These are phyloP conservation scores for Kwoniella europaea DNA, from an alignment of 768 basidiomycete species.

Conservation along the genomic window DNA sequence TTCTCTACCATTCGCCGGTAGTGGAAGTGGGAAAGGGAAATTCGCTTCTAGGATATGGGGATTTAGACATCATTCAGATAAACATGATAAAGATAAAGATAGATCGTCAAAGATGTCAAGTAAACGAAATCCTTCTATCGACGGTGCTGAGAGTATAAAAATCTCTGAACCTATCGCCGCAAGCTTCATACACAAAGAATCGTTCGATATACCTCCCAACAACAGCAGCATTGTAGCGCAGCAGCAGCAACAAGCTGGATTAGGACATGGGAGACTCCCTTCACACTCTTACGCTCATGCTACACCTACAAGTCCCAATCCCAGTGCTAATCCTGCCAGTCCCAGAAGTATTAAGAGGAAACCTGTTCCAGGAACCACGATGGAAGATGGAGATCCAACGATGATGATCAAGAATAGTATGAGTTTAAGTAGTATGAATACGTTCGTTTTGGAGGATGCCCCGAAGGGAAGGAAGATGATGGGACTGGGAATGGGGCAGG, in stretches of 20 bases:
- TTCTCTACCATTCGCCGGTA: neutral
- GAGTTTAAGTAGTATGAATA: slow-evolving; percentile 44
- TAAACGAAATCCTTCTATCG: slow-evolving; percentile 18
- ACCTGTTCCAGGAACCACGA: slow-evolving; percentile 39
- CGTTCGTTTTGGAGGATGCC: slow-evolving; percentile 47
- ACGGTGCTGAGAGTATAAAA: slow-evolving; percentile 17
- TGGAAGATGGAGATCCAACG: slow-evolving; percentile 3
- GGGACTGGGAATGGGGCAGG: neutral
- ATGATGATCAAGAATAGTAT: slow-evolving; percentile 30
- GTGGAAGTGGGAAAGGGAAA: slow-evolving; percentile 12
- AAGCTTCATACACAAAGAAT: slow-evolving; percentile 14
- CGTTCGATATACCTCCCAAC: slow-evolving; percentile 2
- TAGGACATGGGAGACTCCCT: slow-evolving; percentile 17
- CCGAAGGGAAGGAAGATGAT: slow-evolving; percentile 23
- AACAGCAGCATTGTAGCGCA: neutral
- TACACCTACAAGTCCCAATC: slow-evolving; percentile 11
- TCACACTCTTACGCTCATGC: neutral
- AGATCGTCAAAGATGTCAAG: slow-evolving; percentile 3
- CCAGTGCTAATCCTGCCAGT: slow-evolving; percentile 15
- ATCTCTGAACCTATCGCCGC: slow-evolving; percentile 24
- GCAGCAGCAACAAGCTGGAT: slow-evolving; percentile 6
- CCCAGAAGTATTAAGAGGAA: slow-evolving; percentile 41
- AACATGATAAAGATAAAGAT: slow-evolving; percentile 1
- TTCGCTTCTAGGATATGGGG: slow-evolving; percentile 18
- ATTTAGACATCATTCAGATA: slow-evolving; percentile 15